These are phyloP conservation scores for Chalciporus piperatus DNA, from an alignment of 768 basidiomycete genomes.

Conservation along the genomic window DNA sequence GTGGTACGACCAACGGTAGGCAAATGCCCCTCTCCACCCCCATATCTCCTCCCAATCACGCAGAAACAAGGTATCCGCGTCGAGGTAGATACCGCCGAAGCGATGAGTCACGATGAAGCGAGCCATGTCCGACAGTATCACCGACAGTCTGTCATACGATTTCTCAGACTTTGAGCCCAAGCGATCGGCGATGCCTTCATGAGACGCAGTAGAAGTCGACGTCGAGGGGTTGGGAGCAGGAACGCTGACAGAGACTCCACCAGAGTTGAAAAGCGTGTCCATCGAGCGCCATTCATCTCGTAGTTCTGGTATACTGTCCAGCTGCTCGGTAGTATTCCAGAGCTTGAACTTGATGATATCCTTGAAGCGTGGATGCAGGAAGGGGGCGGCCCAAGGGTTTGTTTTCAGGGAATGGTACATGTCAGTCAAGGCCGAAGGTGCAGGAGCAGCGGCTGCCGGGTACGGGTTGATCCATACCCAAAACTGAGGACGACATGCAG, in stretches of 20 bases:
- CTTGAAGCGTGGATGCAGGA: conserved; percentile 85
- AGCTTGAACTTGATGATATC: conserved; percentile 88
- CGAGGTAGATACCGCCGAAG: conserved; percentile 92
- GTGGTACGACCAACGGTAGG: conserved; percentile 91
- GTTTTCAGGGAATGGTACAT: conserved; percentile 77
- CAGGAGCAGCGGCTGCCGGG: conserved; percentile 80
- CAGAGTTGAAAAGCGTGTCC: conserved; percentile 82
- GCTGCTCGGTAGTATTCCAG: conserved; percentile 96
- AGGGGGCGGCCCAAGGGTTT: conserved; percentile 90
- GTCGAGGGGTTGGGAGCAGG: conserved; percentile 26
- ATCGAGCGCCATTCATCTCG: conserved; percentile 83
- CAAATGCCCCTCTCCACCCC: conserved; percentile 93
- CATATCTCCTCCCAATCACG: conserved; percentile 97
- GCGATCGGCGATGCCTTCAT: conserved; percentile 35
- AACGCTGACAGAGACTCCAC: conserved; percentile 71
- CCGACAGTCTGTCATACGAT: conserved; percentile 77
- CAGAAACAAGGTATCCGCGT: conserved; percentile 89
- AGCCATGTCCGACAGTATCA: conserved; percentile 94
- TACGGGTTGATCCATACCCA: conserved; percentile 98
- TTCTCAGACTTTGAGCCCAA: conserved; percentile 56
- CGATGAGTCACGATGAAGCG: conserved; percentile 94
- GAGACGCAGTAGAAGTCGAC: conserved; percentile 21
- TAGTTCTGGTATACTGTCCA: conserved; percentile 83
- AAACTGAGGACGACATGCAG: conserved; percentile 81
- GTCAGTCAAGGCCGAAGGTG: conserved; percentile 71